Percentiles rank a stretch among this genome's conserved stretches.
Conservation (phyloP, 495 filamentous ascomycete genomes). For the Hypoxylon lenormandii region DNA sequence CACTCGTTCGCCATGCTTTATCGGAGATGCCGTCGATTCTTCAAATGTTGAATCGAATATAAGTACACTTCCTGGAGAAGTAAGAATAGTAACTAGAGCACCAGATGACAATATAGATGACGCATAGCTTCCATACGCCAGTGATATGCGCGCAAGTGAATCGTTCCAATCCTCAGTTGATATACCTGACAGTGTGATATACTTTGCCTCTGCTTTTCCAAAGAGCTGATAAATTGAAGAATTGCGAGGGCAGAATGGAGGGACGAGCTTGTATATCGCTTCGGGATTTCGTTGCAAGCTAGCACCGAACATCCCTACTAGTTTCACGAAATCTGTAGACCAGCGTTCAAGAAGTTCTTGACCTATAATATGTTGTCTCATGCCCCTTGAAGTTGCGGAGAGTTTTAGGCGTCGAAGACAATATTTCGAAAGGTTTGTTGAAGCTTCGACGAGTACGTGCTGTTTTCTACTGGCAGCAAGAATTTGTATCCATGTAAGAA, state of each 20-base stretch:
- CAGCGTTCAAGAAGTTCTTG: slow-evolving; percentile 52
- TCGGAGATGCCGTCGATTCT: slow-evolving; percentile 1
- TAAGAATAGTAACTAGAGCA: background rate
- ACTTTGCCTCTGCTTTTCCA: slow-evolving; percentile 7
- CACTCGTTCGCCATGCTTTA: slow-evolving; percentile 11
- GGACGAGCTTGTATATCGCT: slow-evolving; percentile 55
- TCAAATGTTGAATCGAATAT: slow-evolving; percentile 26
- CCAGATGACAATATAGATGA: slow-evolving; percentile 8
- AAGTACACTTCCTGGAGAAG: background rate
- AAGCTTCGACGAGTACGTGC: slow-evolving; percentile 8
- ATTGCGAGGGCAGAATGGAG: slow-evolving; percentile 52
- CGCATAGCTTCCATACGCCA: background rate
- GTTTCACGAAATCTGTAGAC: slow-evolving; percentile 57
- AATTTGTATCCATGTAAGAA: slow-evolving; percentile 30
- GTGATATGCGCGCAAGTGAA: slow-evolving; percentile 23
- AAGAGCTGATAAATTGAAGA: slow-evolving; percentile 23
- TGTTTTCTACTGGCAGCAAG: slow-evolving; percentile 24
- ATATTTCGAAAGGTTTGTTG: slow-evolving; percentile 20
- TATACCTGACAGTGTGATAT: background rate
- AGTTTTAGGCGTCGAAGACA: background rate
- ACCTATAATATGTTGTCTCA: slow-evolving; percentile 11
- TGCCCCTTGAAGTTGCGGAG: background rate
- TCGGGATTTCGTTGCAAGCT: slow-evolving; percentile 47
- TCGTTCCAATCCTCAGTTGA: slow-evolving; percentile 28
- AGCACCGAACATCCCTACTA: slow-evolving; percentile 55